These are phyloP conservation scores for Ogataea hybrid DNA, from an alignment of 1,139 yeast genomes.

Conservation along the genomic window DNA sequence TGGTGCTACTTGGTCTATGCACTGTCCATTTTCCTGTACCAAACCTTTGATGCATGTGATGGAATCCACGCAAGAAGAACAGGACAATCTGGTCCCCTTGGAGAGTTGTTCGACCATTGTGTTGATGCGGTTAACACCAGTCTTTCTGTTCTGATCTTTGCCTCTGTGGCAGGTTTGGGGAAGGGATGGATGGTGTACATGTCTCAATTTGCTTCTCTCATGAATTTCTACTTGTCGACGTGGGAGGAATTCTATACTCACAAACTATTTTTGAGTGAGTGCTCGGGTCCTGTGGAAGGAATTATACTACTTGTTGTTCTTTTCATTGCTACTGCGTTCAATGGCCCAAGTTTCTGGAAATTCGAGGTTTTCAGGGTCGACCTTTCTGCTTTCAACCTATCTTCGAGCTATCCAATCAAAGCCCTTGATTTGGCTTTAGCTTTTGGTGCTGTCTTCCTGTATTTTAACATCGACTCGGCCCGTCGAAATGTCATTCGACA, in stretches of 20 bases:
- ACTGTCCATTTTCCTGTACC: constrained; percentile 82
- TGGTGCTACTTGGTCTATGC: constrained; percentile 86
- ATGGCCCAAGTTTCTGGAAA: constrained; percentile 73
- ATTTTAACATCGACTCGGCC: constrained; percentile 73
- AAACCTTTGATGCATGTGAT: constrained; percentile 95
- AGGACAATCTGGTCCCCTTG: constrained; percentile 92
- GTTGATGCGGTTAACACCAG: constrained; percentile 91
- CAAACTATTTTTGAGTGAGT: constrained; percentile 69
- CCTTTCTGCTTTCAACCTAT: constrained; percentile 36
- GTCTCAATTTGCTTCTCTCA: constrained; percentile 72
- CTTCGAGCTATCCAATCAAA: constrained; percentile 31
- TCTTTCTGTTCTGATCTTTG: constrained; percentile 68
- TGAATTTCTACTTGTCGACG: constrained; percentile 84
- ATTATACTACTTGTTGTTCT: constrained; percentile 60
- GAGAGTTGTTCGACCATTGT: constrained; percentile 93
- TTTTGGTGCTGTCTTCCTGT: constrained; percentile 54
- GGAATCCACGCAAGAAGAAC: constrained; percentile 93
- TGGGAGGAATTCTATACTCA: constrained; percentile 98
- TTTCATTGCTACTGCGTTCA: constrained; percentile 60
- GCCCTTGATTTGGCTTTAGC: constrained; percentile 45
- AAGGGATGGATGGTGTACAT: constrained; percentile 60
- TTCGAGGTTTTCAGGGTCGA: constrained; percentile 31
- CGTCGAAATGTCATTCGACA: constrained; percentile 62
- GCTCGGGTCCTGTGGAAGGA: constrained; percentile 96
- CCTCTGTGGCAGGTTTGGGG: constrained; percentile 72